Base-by-base conservation (phyloP, 208 protist genomes). In the Trypanosomatidae sp. region DNA sequence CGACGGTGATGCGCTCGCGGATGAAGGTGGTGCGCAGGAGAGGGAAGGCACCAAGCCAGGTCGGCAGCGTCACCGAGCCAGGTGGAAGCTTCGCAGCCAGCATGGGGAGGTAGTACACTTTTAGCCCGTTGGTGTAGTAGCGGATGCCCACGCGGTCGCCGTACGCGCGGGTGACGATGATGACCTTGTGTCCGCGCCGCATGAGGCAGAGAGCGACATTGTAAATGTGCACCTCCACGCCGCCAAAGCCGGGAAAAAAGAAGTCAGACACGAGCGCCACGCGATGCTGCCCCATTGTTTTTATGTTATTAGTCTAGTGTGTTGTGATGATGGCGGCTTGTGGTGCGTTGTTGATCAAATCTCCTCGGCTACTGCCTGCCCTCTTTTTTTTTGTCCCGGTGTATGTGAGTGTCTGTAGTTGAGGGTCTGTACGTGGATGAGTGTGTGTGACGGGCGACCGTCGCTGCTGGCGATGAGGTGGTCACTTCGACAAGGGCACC, bases 41-140 rank as follows among this genome's bases (percentile, higher is more conserved):
- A 2, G 96, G 91, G 55, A 98, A 94, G 6, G 82, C 84, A 17
- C 83, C 77, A 53, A 97, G 84, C 76, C 93, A 89, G 10, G 91
- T 97, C 44, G 97, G 95, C 68, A 99, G 79, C 52, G 96, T 98
- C 43, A 95, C 95, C 9, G 93, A 92, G 19, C 92, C 92, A 2
- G 85, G 92, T 7, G 95, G 89, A 8, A 96, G 87, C 66, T 97
- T 93, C 19, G 98, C 91, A 30, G 93, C 89, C 36, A 98, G 77
- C 36, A 98, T 77, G 1, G 98, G 98, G n/a, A 99, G 80, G 82
- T 99, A 99, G 82, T 99, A 99, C 44, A 99, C 98, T 87, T 99
- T 99, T 43, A 99, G 80, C 10, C 98, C 98, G 70, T 96, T 98
- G 0, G 95, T 98, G 69, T 99, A 87, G 73, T 98, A 99, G 3